phyloP scores from a whole-genome alignment of 129 eudicot genomes.

The Escallonia rubra region DNA sequence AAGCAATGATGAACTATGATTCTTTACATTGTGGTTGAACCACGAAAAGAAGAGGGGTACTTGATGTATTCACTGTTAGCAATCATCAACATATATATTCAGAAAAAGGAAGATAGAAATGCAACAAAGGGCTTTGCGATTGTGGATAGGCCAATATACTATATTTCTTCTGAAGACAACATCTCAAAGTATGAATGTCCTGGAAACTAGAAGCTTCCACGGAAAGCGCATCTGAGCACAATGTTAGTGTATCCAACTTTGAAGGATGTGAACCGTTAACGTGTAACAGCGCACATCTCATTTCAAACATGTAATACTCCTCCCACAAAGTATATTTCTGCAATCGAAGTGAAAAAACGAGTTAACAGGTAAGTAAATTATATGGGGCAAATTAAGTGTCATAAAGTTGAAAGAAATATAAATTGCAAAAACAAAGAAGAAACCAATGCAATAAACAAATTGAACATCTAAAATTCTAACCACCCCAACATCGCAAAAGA shows the following conservation, averaged over 20 bases:
- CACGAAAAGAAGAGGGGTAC: not conserved
- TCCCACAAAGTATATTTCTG: slow-evolving; percentile 48
- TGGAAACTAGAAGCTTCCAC: too few species aligned
- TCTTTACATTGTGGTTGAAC: not conserved
- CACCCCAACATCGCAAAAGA: too few species aligned
- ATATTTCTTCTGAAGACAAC: not conserved
- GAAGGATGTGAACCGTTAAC: not conserved
- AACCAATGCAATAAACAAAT: too few species aligned
- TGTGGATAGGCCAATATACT: not conserved
- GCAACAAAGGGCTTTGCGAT: not conserved
- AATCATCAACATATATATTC: not conserved
- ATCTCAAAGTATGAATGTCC: not conserved
- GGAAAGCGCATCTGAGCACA: not conserved
- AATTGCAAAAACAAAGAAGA: too few species aligned
- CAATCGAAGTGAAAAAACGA: slow-evolving; percentile 5
- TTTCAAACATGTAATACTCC: slow-evolving; percentile 37
- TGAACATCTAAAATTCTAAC: too few species aligned
- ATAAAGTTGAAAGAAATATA: too few species aligned
- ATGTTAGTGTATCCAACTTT: slow-evolving; percentile 10
- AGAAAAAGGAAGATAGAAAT: not conserved
- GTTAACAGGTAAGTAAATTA: not conserved
- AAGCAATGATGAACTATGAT: too few species aligned
- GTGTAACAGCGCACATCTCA: slow-evolving; percentile 8
- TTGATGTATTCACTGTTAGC: not conserved
- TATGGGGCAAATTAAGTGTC: too few species aligned